Evolutionary conservation across 768 basidiomycete genomes (phyloP), one percentile per base, ranked within the genome.

Genomic region (Suillus americanus): DNA sequence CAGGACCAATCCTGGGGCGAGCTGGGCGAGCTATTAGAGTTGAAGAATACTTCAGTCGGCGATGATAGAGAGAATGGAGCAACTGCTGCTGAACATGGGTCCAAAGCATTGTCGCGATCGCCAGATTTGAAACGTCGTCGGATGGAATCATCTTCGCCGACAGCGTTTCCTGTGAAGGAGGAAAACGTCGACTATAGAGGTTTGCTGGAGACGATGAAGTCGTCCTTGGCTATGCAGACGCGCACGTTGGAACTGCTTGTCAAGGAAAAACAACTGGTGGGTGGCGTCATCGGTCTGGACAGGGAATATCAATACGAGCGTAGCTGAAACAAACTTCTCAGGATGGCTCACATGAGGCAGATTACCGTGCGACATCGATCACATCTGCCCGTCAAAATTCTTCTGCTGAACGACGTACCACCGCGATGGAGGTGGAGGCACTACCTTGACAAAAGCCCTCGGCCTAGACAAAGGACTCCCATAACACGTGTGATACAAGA

Each of bases 201-300:
- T 30, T 75, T 80, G 66, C 77, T 86, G 37, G 76, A 72, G 61
- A 76, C 79, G 64, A 80, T 86, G 81, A 83, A 81, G 71, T 67
- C 71, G 66, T 80, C 83, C 70, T 81, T 86, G 67, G 80, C 85
- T 59, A 74, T 80, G 70, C 85, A 86, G 70, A 78, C 79, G 8
- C 71, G 75, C 55, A 78, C 79, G 20, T 76, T 86, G 10, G 77
- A 82, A 56, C 64, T 70, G 61, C 67, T 86, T 37, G 72, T 75
- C 16, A 80, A 80, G 66, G 84, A 86, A 67, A 85, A 86, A 65
- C 73, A 74, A 53, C 79, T 81, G 79, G 85, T 83, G 67, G 72
- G 63, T 61, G 43, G 35, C 23, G 40, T 35, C 56, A 25, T 38
- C 40, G 3, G 10, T 41, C 25, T 38, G 40, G 18, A 41, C 37